Evolutionary conservation across 140 eudicot genomes (phyloP).

Genomic region (Bidens hawaiensis): DNA sequence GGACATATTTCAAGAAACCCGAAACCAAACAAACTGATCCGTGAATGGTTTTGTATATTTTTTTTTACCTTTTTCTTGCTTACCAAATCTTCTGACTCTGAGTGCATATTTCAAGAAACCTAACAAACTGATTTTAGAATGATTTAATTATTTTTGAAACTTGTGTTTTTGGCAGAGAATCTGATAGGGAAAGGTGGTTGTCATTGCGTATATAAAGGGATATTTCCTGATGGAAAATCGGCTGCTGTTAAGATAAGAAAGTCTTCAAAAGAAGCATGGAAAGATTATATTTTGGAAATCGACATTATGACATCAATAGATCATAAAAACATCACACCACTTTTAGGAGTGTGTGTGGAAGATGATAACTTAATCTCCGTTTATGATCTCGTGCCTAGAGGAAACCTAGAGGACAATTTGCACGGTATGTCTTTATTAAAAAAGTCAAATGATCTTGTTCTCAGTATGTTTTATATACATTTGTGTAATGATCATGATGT

Average conservation of each 20-base stretch:
- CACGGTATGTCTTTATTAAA: slow-evolving; percentile 31
- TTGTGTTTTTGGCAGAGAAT: slow-evolving; percentile 42
- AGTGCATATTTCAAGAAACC: background rate
- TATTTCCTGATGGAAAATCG: slow-evolving; percentile 65
- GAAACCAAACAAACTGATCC: too few relatives aligned
- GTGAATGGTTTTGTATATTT: too few relatives aligned
- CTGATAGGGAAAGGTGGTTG: slow-evolving; percentile 85
- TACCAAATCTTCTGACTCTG: slow-evolving; percentile 1
- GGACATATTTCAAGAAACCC: too few relatives aligned
- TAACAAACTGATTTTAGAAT: background rate
- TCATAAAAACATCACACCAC: slow-evolving; percentile 69
- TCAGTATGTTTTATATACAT: slow-evolving; percentile 5
- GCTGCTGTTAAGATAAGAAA: slow-evolving; percentile 78
- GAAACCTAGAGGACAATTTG: slow-evolving; percentile 80
- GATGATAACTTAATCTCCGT: slow-evolving; percentile 70
- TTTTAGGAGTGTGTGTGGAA: slow-evolving; percentile 79
- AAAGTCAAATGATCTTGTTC: background rate
- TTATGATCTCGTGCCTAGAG: slow-evolving; percentile 66
- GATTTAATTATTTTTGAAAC: background rate
- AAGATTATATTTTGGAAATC: slow-evolving; percentile 67
- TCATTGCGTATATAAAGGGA: slow-evolving; percentile 79
- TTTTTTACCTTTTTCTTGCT: background rate
- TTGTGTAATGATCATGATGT: background rate
- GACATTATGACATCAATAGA: slow-evolving; percentile 71
- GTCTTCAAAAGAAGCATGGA: slow-evolving; percentile 88